phyloP scores from a whole-genome alignment of 78 protist species.

The Pelomyxa schiedti region DNA sequence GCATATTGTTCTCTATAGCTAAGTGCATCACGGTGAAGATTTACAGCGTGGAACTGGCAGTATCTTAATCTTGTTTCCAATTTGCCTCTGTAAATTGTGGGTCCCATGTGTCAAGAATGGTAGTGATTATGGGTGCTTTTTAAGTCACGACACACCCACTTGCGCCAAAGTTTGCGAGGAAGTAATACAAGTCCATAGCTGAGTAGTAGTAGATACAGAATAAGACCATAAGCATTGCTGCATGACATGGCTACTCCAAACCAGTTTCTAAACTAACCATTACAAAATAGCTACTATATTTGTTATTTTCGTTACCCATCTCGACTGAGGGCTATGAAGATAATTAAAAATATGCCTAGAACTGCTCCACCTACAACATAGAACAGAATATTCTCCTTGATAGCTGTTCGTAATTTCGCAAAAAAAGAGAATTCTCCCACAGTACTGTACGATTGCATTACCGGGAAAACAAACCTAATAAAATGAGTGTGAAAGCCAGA shows the following conservation, averaged over 20 bases:
- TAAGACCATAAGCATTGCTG: background rate
- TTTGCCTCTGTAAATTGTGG: no score
- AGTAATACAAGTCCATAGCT: background rate
- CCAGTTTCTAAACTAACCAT: background rate
- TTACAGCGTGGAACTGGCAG: no score
- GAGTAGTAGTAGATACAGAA: background rate
- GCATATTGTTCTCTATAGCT: no score
- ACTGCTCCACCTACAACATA: background rate
- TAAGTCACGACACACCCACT: no score
- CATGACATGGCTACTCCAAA: background rate
- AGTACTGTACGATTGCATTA: background rate
- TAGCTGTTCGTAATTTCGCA: background rate
- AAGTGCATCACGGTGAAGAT: no score
- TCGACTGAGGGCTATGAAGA: background rate
- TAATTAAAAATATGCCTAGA: background rate
- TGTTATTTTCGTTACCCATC: background rate
- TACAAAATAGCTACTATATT: background rate
- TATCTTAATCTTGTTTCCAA: background rate
- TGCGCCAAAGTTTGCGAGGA: slow-evolving; percentile 4
- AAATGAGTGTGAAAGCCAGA: background rate
- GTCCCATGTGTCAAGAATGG: no score
- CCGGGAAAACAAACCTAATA: slow-evolving; percentile 1
- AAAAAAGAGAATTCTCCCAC: background rate
- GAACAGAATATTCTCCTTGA: background rate
- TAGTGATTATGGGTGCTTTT: no score